Evolutionary conservation across 1,284 basidiomycete species (phyloP).

Genomic region (Grifola frondosa): DNA sequence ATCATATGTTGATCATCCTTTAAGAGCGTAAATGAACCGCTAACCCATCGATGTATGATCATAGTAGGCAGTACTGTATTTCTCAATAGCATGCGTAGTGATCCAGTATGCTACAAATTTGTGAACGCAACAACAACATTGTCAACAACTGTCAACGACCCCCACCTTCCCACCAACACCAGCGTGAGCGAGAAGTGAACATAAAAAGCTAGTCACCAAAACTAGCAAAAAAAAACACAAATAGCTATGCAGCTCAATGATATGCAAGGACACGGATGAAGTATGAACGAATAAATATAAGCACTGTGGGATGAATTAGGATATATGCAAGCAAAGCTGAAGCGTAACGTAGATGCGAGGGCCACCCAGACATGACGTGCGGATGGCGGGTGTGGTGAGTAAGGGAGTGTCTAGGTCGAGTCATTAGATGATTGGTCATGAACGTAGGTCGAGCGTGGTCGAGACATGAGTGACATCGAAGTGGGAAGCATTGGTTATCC

Average conservation of each 20-base stretch:
- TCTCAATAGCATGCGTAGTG: too few species aligned
- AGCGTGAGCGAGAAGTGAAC: not conserved
- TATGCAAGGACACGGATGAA: conserved; percentile 14
- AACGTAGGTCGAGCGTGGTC: too few species aligned
- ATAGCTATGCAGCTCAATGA: not conserved
- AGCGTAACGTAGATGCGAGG: conserved; percentile 1
- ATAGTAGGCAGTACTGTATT: too few species aligned
- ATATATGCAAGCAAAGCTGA: conserved; percentile 20
- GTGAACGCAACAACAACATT: too few species aligned
- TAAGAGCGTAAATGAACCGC: too few species aligned
- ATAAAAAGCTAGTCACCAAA: not conserved
- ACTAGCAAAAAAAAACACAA: conserved; percentile 2
- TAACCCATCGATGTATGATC: too few species aligned
- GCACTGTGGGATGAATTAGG: conserved; percentile 22
- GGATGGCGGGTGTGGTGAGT: not conserved
- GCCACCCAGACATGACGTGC: not conserved
- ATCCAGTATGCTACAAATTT: conserved; percentile 15
- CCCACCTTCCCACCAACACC: not conserved
- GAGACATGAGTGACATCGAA: too few species aligned
- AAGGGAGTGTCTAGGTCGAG: too few species aligned
- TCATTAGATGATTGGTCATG: too few species aligned
- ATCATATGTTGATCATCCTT: too few species aligned
- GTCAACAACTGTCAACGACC: not conserved
- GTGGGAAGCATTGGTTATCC: too few species aligned
- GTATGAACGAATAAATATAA: conserved; percentile 15